These are phyloP conservation scores for Leishmania gerbilli DNA, from an alignment of 208 protist genomes.

Conservation along the genomic window DNA sequence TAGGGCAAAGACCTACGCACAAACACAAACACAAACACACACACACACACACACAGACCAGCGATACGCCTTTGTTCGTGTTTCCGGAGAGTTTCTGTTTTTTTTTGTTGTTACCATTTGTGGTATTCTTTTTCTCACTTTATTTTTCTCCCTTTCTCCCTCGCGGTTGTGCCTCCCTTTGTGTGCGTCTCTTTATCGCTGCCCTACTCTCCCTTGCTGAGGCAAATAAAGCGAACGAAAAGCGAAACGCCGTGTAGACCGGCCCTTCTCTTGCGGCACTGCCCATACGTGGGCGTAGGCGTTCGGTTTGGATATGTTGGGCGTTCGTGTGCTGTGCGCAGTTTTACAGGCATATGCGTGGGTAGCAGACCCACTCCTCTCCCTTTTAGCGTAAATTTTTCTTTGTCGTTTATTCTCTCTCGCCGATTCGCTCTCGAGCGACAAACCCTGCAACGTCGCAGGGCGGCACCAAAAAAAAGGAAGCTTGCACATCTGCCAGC, in stretches of 20 bases:
- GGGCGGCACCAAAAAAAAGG: background rate
- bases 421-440: background rate
- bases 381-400: background rate
- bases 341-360: background rate
- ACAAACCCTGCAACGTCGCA: background rate
- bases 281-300: background rate
- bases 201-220: background rate
- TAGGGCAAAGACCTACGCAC: background rate
- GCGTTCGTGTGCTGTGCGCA: background rate
- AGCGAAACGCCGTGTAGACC: background rate
- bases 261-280: background rate
- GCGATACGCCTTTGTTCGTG: background rate
- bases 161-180: background rate
- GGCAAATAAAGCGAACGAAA: background rate
- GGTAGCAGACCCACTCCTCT: background rate
- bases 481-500: background rate
- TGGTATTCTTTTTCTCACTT: background rate
- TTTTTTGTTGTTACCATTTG: background rate
- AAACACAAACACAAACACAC: background rate
- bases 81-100: background rate
- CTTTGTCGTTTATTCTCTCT: background rate
- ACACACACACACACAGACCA: background rate
- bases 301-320: background rate
- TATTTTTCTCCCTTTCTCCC: background rate
- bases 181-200: background rate